Evolutionary conservation across 176 grass and related monocot genomes (phyloP).

Genomic region (Poa pratensis): DNA sequence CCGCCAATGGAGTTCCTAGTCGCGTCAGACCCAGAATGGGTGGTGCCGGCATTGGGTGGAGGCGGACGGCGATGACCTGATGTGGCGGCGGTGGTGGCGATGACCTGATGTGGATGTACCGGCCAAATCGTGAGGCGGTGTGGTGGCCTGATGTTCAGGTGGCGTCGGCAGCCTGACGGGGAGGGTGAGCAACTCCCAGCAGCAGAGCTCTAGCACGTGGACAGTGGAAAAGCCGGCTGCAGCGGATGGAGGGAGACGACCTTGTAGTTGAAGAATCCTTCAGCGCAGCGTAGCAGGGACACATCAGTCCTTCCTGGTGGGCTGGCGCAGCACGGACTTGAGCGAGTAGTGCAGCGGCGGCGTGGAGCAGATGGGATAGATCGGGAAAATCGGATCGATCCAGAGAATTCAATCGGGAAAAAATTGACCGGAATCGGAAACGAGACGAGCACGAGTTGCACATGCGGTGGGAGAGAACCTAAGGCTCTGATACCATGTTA

Average conservation of each 20-base stretch:
- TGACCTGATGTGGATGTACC: too few relatives aligned
- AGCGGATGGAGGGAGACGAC: too few relatives aligned
- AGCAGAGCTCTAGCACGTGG: background rate
- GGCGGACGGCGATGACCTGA: too few relatives aligned
- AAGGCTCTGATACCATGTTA: background rate
- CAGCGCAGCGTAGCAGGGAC: background rate
- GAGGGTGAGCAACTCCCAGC: background rate
- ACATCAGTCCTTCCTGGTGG: background rate
- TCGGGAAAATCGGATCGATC: background rate
- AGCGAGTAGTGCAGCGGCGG: background rate
- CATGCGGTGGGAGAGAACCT: background rate
- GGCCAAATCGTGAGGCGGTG: background rate
- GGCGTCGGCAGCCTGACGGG: background rate
- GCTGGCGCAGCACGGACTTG: background rate
- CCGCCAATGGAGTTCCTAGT: too few relatives aligned
- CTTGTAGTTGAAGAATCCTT: too few relatives aligned
- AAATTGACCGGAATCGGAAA: background rate
- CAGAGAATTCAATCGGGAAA: background rate
- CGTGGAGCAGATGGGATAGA: background rate
- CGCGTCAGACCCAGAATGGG: too few relatives aligned
- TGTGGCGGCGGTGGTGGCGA: too few relatives aligned
- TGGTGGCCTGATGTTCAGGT: background rate
- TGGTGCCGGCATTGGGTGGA: too few relatives aligned
- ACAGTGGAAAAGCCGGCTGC: too few relatives aligned
- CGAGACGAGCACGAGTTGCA: background rate